A percentile compares a stretch with the other conserved stretches of the same genome.
Evolutionary conservation across 495 filamentous ascomycete genomes (phyloP).

Genomic region (Polyplosphaeria fusca): DNA sequence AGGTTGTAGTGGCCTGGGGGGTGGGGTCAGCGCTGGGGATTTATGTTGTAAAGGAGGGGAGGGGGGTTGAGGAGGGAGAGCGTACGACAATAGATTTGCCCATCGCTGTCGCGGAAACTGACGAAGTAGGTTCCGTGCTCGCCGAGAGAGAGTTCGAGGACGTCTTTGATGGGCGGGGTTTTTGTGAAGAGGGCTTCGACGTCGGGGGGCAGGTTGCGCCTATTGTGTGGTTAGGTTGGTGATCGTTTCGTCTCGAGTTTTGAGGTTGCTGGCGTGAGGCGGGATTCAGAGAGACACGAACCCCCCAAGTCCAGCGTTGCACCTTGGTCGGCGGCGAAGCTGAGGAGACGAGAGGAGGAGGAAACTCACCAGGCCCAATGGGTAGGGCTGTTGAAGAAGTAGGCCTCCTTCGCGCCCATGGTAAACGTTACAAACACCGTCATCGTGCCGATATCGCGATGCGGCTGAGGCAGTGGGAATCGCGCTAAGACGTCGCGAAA

Average conservation of each 20-base stretch:
- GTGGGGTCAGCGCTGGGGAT: background rate
- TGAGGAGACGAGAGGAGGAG: background rate
- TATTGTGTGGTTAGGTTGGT: background rate
- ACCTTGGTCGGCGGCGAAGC: background rate
- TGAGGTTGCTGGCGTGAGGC: background rate
- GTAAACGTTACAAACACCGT: slow-evolving; percentile 23
- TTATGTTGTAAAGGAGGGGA: background rate
- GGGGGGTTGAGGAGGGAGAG: background rate
- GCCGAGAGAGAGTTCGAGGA: slow-evolving; percentile 26
- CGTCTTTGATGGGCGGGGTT: slow-evolving; percentile 24
- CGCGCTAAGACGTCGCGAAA: background rate
- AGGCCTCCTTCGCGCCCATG: slow-evolving; percentile 28
- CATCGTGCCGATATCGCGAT: background rate
- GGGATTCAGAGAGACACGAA: background rate
- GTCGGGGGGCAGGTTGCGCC: slow-evolving; percentile 30
- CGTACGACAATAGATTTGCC: slow-evolving; percentile 22
- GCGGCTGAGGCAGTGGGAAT: background rate
- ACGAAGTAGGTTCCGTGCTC: slow-evolving; percentile 27
- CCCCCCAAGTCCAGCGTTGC: background rate
- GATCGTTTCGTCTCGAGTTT: background rate
- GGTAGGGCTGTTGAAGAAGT: slow-evolving; percentile 32
- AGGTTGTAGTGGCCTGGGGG: slow-evolving; percentile 32
- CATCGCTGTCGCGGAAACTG: slow-evolving; percentile 25
- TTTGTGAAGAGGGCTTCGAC: slow-evolving; percentile 31
- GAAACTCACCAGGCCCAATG: slow-evolving; percentile 32